Evolutionary conservation across 1,139 yeast species (phyloP).

Genomic region (Geotrichum carabidarum): DNA sequence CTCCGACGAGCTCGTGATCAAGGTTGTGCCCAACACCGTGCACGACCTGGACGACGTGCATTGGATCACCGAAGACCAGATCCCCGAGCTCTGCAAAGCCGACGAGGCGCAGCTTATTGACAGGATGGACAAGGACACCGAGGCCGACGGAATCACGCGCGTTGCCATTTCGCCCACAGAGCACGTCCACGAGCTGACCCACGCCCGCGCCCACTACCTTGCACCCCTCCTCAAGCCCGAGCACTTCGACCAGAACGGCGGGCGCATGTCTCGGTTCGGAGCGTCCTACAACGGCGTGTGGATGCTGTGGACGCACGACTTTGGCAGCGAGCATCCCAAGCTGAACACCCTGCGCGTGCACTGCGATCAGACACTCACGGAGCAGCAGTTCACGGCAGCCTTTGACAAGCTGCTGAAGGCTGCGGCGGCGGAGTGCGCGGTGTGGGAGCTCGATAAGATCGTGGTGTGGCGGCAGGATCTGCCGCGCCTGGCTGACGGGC

Average conservation of each 20-base stretch:
- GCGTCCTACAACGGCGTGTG: conserved; percentile 35
- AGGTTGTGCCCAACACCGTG: conserved; percentile 9
- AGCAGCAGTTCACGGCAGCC: conserved; percentile 16
- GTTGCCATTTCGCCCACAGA: conserved; percentile 39
- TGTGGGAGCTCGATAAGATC: conserved; percentile 26
- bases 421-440: conserved; percentile 28
- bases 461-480: conserved; percentile 31
- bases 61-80: conserved; percentile 36
- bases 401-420: conserved; percentile 26
- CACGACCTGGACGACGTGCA: conserved; percentile 27
- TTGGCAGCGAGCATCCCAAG: conserved; percentile 34
- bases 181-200: conserved; percentile 43
- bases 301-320: conserved; percentile 47
- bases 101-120: conserved; percentile 33
- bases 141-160: conserved; percentile 32
- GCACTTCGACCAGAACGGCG: conserved; percentile 12
- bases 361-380: conserved; percentile 16
- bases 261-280: conserved; percentile 34
- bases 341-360: conserved; percentile 36
- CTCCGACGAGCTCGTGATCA: conserved; percentile 26
- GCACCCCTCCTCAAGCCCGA: conserved; percentile 25
- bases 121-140: conserved; percentile 32
- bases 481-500: conserved; percentile 22
- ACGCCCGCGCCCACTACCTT: conserved; percentile 41
- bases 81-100: conserved; percentile 9